Evolutionary conservation across 768 basidiomycete genomes (phyloP), one percentile per base, ranked within the genome.

Genomic region (Phylloporus scabripes): DNA sequence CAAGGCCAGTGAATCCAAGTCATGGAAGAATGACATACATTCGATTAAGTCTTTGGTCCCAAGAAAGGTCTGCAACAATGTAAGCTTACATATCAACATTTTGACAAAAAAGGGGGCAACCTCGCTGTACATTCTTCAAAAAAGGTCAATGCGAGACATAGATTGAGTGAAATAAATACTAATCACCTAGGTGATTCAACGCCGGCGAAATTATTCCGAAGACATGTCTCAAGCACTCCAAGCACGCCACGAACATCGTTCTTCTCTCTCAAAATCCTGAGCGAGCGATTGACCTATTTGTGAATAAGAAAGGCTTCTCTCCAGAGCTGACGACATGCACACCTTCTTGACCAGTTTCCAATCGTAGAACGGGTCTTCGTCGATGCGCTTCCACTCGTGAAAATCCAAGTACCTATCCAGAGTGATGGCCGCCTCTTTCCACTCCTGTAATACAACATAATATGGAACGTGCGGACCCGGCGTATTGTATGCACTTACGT

Each of bases 31-130:
- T 15, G 23, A 57, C 77, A 57, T 55, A 87, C 90, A 76, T 74
- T 97, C 93, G 50, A 98, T 87, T 10, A 92, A 64, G 48, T 84
- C 76, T 67, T 99, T 99, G 2, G 92, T 95, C 1, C 93, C 93
- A 38, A 83, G 76, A 66, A 89, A 98, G 0, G 92, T 94, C 91
- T 97, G 55, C 31, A 56, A 49, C 18, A 26, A 6, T 17, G 45
- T 57, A 44, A 62, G 59, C 49, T 3, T 43, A 46, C 33, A 50
- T 31, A 29, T 46, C 10, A 11, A 15, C 17, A 37, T 42, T 17
- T 9, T 42, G 43, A 49, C 10, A 51, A 49, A 3, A 44, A 46
- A 36, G 31, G 42, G 28, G 39, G 64, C 45, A 45, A 75, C 92
- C 73, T 95, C 92, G 67, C 88, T 91, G 62, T 96, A 97, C 21